phyloP scores from a whole-genome alignment of 2,329 filamentous ascomycete genomes.

The Ophiosphaerella korrae region DNA sequence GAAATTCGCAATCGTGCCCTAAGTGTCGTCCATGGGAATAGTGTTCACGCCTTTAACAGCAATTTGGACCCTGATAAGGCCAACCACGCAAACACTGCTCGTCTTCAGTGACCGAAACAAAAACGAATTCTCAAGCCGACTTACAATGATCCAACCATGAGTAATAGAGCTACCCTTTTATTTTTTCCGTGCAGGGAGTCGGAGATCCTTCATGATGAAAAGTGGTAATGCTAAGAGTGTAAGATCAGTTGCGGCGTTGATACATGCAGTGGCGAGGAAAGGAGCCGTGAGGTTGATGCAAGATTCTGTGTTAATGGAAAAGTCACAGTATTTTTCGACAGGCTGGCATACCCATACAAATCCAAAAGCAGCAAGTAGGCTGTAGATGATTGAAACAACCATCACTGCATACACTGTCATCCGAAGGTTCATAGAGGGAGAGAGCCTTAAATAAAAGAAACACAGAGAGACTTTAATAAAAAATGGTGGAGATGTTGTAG shows the following conservation, averaged over 20 bases:
- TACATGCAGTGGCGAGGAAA: slow-evolving; percentile 17
- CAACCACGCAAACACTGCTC: slow-evolving; percentile 18
- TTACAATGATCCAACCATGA: slow-evolving; percentile 25
- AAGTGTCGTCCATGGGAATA: slow-evolving; percentile 15
- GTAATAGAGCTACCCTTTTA: slow-evolving; percentile 16
- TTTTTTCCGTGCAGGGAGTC: slow-evolving; percentile 19
- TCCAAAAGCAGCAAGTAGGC: slow-evolving; percentile 15
- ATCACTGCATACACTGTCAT: slow-evolving; percentile 11
- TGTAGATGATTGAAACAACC: slow-evolving; percentile 17
- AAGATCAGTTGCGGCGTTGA: slow-evolving; percentile 19
- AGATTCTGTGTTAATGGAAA: slow-evolving; percentile 11
- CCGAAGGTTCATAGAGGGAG: slow-evolving; percentile 11
- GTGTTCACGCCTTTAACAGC: slow-evolving; percentile 11
- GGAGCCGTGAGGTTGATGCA: slow-evolving; percentile 17
- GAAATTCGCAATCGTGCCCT: slow-evolving; percentile 20
- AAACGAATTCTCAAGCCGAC: neutral
- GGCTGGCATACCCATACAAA: slow-evolving; percentile 23
- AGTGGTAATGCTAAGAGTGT: slow-evolving; percentile 22
- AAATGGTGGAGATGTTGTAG: slow-evolving; percentile 17
- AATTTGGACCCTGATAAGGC: slow-evolving; percentile 16
- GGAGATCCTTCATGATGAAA: slow-evolving; percentile 23
- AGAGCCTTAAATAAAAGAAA: slow-evolving; percentile 19
- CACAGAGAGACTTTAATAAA: slow-evolving; percentile 20
- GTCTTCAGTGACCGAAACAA: neutral
- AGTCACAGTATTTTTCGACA: slow-evolving; percentile 23